Evolutionary conservation across 345 rosid species (phyloP).

Genomic region (Rhodamnia rubescens): DNA sequence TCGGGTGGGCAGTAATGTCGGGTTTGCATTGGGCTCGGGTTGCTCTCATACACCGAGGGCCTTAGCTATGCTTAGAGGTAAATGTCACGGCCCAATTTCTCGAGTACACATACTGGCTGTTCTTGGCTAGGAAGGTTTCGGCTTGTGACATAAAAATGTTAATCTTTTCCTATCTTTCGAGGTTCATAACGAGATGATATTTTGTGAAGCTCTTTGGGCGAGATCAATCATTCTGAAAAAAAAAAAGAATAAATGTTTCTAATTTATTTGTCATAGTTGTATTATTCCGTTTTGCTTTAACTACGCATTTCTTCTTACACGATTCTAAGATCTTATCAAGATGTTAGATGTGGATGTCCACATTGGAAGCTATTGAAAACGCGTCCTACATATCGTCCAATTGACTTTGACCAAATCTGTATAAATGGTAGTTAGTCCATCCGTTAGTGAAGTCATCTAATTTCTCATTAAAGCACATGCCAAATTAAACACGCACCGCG

Average conservation of each 20-base stretch:
- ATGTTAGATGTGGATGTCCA: neutral
- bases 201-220: neutral
- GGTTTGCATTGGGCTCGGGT: neutral
- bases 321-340: neutral
- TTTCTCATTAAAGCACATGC: no score
- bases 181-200: neutral
- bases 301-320: neutral
- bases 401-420: neutral
- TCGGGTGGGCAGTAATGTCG: neutral
- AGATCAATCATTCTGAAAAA: no score
- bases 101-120: neutral
- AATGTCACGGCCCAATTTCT: neutral
- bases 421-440: no score
- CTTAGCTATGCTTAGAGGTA: neutral
- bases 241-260: no score
- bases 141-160: neutral
- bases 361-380: neutral
- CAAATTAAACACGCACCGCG: no score
- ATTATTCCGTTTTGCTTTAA: neutral
- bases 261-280: neutral
- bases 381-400: neutral
- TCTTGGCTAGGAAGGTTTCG: neutral
- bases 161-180: neutral
- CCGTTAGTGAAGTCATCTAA: no score
- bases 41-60: neutral